Percentiles rank a stretch among this genome's conserved stretches.
Conservation (phyloP, 2,329 filamentous ascomycete species). For the Scedosporium apiospermum region DNA sequence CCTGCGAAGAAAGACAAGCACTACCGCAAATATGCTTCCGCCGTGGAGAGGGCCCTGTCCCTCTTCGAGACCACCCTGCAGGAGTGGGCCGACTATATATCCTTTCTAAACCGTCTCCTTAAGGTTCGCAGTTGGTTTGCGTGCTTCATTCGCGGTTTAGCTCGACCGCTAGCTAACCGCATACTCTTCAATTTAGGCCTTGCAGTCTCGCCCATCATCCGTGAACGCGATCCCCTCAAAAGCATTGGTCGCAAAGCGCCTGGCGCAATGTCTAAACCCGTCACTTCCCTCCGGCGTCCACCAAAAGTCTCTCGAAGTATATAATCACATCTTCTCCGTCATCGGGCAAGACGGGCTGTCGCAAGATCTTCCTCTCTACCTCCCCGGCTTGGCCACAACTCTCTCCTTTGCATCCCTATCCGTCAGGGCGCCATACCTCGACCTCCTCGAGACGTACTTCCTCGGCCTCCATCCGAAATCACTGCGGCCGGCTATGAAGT, state of each 20-base stretch:
- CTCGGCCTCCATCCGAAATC: conserved; percentile 59
- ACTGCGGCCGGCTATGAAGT: conserved; percentile 80
- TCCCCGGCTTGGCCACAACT: conserved; percentile 80
- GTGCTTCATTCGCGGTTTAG: too few species aligned
- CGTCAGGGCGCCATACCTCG: conserved; percentile 76
- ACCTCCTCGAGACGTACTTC: conserved; percentile 73
- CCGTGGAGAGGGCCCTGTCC: conserved; percentile 76
- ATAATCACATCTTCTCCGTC: conserved; percentile 76
- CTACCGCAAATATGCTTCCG: conserved; percentile 82
- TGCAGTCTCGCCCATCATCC: conserved; percentile 74
- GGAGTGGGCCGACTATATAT: conserved; percentile 99
- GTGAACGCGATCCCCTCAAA: conserved; percentile 72
- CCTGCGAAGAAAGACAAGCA: conserved; percentile 49
- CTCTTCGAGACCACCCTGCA: conserved; percentile 89
- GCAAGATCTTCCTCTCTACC: conserved; percentile 73
- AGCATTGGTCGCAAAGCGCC: conserved; percentile 72
- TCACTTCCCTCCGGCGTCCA: conserved; percentile 91
- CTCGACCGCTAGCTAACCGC: background rate
- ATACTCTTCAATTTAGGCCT: conserved; percentile 45
- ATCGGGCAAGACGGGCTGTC: conserved; percentile 76
- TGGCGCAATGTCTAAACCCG: conserved; percentile 92
- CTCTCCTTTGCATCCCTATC: conserved; percentile 91
- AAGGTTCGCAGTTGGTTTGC: conserved; percentile 49
- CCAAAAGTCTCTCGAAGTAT: conserved; percentile 93
- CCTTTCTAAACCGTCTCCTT: conserved; percentile 80